A percentile compares a stretch with the other conserved stretches of the same genome.
These are phyloP conservation scores for Solanum aculeatissimum DNA, from an alignment of 305 asterid genomes.

Conservation along the genomic window DNA sequence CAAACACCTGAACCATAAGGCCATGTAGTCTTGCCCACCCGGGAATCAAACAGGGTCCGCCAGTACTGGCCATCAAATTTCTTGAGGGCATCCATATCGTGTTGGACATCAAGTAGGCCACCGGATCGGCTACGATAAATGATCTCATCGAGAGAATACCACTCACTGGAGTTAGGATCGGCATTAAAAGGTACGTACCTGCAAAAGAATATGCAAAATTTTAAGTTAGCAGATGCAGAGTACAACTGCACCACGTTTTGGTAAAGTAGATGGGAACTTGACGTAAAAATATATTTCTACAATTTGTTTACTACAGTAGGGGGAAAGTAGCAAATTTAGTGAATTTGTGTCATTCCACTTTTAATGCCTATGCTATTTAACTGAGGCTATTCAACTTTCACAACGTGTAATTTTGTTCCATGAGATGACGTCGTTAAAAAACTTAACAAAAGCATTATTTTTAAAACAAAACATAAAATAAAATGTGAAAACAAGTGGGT, in stretches of 20 bases:
- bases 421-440: neutral
- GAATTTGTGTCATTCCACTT: neutral
- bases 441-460: neutral
- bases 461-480: neutral
- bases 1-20: slow-evolving; percentile 20
- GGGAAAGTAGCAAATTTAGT: neutral
- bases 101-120: slow-evolving; percentile 15
- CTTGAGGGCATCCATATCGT: slow-evolving; percentile 11
- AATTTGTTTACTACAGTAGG: neutral
- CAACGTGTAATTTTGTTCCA: neutral
- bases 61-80: slow-evolving; percentile 18
- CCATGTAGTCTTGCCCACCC: slow-evolving; percentile 17
- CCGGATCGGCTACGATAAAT: slow-evolving; percentile 17
- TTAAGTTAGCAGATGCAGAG: neutral
- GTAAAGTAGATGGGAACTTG: neutral
- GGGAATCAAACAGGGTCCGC: slow-evolving; percentile 14
- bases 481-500: neutral
- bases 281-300: neutral
- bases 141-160: slow-evolving; percentile 17
- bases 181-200: slow-evolving; percentile 25
- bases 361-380: neutral
- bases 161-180: neutral
- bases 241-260: neutral
- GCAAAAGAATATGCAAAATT: neutral
- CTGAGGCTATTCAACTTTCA: neutral